Base-by-base conservation (phyloP, 1,284 basidiomycete species). In the Ceratobasidium sp. region DNA sequence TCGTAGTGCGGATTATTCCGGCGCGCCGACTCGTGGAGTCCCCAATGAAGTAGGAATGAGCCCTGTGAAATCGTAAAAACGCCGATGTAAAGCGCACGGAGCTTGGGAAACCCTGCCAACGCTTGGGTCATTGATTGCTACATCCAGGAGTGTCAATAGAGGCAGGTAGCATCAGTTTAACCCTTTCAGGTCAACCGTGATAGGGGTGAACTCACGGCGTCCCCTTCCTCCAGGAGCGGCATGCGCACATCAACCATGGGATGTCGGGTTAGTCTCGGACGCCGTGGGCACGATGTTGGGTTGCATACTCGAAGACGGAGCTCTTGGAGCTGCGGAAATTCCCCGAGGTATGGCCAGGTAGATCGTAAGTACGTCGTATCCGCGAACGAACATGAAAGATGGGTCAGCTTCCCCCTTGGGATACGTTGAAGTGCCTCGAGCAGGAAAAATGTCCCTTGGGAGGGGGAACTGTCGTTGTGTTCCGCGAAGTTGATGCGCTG, bases 261-360 rank as follows among this genome's bases (percentile, higher is more conserved):
- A 27, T 56, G 64, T 33, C 64, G 64, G 64, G 64, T 53, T 67
- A 67, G 64, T 33, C 29, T 67, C 64, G 64, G 64, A 47, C 64
- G 64, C 42, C 53, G 53, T 39, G 30, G 27, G 39, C 64, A 67
- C 36, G 64, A 67, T 25, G 44, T 53, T 47, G 64, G 64, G 64
- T 53, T 67, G 29, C 64, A 67, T 29, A 67, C 64, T 53, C 53
- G 42, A 56, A 67, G 42, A 21, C 53, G 64, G 42, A 67, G 64
- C 64, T 67, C 64, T 47, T 67, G 52, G 64, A 67, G 64, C 19
- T 56, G 64, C 64, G 64, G 64, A 56, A 67, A 67, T 67, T 67
- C 64, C 53, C 64, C 64, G 64, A 67, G 41, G 64, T 67, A 67
- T 67, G 64, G 53, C 64, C 64, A 67, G 42, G 42, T 29, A 33